Base-by-base conservation (phyloP, 441 rosid species). In the Sinapis alba region DNA sequence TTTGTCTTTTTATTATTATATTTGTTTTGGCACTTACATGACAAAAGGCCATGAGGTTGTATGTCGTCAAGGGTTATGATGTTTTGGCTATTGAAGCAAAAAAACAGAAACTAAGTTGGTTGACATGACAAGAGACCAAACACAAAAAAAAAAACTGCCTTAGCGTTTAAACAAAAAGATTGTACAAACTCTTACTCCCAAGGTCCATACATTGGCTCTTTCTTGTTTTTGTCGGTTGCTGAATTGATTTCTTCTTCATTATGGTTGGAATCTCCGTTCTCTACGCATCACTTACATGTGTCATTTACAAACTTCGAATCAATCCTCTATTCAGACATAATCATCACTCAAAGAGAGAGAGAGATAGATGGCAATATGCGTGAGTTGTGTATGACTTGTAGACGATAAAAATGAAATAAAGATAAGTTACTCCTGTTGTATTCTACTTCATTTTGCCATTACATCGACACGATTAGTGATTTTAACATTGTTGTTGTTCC, bases 111-210 rank as follows among this genome's bases (percentile, higher is more conserved):
- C 50, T 30, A 36, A 63, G 32, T 71, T 12, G 23, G 27, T 72
- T 72, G 80, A 72, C 65, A 51, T 72, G 69, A 77, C 50, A 15
- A 47, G 72, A 58, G 63, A 77, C 76, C 68, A 77, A 71, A 71
- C 76, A 69, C n/a, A n/a, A n/a, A n/a, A 76, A 69, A 51, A 77
- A 58, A 50, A 26, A 27, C 43, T 57, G 71, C 67, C 23, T 57
- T 56, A 12, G 45, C 71, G 61, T 63, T 57, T 21, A 30, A 63
- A 70, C 65, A 69, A 69, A 32, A 12, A 4, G 18, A 12, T 63
- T 64, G 71, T 62, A 69, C 74, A 54, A 60, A 36, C 71, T 64
- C 61, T 63, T 15, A 43, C 28, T 53, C 38, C 54, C 69, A 62
- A 62, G 72, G 73, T 62, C 51, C 61, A 7, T 38, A 21, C 47